Conservation (phyloP, 2,329 filamentous ascomycete genomes). For the Cercospora janseana region DNA sequence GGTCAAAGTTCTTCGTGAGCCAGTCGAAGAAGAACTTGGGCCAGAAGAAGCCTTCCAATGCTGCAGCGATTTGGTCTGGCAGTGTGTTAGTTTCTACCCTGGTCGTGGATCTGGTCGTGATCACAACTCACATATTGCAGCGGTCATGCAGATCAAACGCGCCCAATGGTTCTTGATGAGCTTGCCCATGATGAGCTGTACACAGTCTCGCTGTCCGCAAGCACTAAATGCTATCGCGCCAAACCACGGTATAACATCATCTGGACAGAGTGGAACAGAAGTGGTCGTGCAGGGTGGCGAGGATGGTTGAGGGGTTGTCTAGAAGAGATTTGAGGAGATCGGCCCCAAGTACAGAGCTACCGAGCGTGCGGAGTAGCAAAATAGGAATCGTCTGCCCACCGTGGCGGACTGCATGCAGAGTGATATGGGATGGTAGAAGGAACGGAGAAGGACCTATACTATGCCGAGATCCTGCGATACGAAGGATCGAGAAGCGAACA, state of each 20-base stretch:
- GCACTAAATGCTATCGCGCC: conserved; percentile 20
- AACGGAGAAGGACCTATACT: conserved; percentile 13
- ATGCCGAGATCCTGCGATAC: conserved; percentile 14
- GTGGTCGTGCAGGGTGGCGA: conserved; percentile 4
- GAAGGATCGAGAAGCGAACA: conserved; percentile 14
- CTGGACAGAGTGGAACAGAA: conserved; percentile 8
- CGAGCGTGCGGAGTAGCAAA: not conserved
- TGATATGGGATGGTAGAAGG: conserved; percentile 22
- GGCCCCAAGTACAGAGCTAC: not conserved
- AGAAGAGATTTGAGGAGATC: conserved; percentile 3
- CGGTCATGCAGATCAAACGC: conserved; percentile 85
- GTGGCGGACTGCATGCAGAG: conserved; percentile 18
- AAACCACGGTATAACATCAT: conserved; percentile 19
- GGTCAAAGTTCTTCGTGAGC: conserved; percentile 83
- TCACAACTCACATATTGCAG: conserved; percentile 64
- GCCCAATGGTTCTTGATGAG: conserved; percentile 99
- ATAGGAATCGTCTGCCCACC: not conserved
- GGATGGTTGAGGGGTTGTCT: not conserved
- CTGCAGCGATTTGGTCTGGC: conserved; percentile 80
- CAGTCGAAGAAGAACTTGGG: conserved; percentile 99
- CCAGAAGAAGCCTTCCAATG: conserved; percentile 91
- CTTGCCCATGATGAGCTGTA: conserved; percentile 69
- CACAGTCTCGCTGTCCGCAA: conserved; percentile 11
- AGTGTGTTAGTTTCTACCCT: conserved; percentile 4
- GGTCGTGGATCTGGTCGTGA: not conserved